These are phyloP conservation scores for Funneliformis caledonium DNA, from an alignment of 371 early-diverging fungal genomes.

Conservation along the genomic window DNA sequence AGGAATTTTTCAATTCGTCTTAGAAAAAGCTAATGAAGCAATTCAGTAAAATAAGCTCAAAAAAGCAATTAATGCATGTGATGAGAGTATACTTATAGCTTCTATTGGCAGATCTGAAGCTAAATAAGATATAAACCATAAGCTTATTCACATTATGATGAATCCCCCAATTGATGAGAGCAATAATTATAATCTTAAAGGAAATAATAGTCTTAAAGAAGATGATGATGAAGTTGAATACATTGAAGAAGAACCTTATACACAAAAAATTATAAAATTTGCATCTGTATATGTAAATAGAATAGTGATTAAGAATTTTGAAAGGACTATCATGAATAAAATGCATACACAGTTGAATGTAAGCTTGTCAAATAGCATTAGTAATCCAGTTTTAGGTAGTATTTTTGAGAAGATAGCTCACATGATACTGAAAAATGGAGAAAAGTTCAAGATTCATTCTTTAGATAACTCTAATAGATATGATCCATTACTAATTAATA, in stretches of 20 bases:
- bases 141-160: slow-evolving; percentile 12
- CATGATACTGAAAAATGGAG: slow-evolving; percentile 16
- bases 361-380: slow-evolving; percentile 9
- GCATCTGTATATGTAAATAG: slow-evolving; percentile 14
- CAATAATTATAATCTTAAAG: not conserved
- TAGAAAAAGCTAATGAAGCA: no score
- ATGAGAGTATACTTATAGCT: not conserved
- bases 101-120: slow-evolving; percentile 8
- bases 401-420: slow-evolving; percentile 25
- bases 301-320: slow-evolving; percentile 20
- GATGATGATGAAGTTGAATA: slow-evolving; percentile 1
- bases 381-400: not conserved
- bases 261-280: slow-evolving; percentile 17
- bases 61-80: no score
- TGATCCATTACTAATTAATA: no score
- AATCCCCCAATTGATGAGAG: not conserved
- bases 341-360: not conserved
- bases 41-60: no score
- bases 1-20: no score
- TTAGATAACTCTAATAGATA: slow-evolving; percentile 27
- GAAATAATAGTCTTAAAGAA: not conserved
- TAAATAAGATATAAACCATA: not conserved
- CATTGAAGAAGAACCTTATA: not conserved
- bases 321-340: not conserved
- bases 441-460: slow-evolving; percentile 25